Base-by-base conservation (phyloP, 495 filamentous ascomycete genomes). In the Xylaria scruposa region DNA sequence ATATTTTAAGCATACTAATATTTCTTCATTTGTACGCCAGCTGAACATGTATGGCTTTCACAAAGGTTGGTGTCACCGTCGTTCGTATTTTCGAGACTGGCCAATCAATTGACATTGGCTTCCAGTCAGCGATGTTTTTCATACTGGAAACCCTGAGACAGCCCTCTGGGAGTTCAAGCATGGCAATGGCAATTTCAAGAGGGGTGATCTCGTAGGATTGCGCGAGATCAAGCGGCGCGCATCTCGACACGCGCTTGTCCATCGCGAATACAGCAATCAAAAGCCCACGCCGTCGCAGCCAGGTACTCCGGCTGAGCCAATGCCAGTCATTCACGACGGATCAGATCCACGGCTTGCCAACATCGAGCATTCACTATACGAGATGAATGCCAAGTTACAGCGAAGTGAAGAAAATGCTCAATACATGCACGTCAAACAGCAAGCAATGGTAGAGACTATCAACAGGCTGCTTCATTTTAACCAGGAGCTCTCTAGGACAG, bases 41-140 rank as follows among this genome's bases (percentile, higher is more conserved):
- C 85, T 99, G 67, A 99, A 99, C 79, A 99, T 99, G 96, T 99
- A 99, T 76, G 96, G 96, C 2, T 99, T 99, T 84, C 96, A 99
- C 82, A 99, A 99, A 94, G 96, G 96, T 96, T 85, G 62, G 86
- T 72, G 62, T 65, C 47, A 53, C 62, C 47, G 31, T 24, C 36
- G 44, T 53, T 63, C 42, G 56, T 64, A 66, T 70, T 51, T 33
- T 65, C 36, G 36, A 70, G 31, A 38, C 47, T 59, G 24, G 65
- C 42, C 61, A 49, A 56, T 33, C 65, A 74, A 31, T 71, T 68
- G 33, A 72, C 58, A 62, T 29, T 42, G 59, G 9, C 36, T 71
- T 51, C 24, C 56, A 99, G 96, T 98, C 75, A 97, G 96, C 87
- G 96, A 99, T 81, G 97, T 98, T 29, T 99, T 99, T 79, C 96